A percentile compares a stretch with the other conserved stretches of the same genome.
Conservation (phyloP, 352 stramenopile genomes). For the Phytophthora uliginosa region DNA sequence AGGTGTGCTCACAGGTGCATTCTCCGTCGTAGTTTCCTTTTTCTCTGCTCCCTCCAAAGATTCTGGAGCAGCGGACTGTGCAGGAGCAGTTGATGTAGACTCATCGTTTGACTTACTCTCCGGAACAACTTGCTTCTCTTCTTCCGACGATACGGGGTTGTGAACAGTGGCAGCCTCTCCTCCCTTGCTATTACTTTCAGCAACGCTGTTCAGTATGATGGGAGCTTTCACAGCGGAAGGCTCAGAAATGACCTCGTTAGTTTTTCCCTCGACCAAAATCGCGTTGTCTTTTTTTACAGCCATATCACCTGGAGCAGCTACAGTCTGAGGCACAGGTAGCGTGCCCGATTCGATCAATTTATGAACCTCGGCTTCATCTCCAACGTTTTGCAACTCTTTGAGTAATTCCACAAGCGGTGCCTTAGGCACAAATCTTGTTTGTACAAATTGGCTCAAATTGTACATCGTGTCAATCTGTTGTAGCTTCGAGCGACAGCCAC, state of each 20-base stretch:
- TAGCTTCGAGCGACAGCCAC: constrained; percentile 54
- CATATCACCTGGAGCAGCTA: neutral
- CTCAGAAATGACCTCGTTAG: constrained; percentile 1
- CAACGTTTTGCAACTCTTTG: constrained; percentile 52
- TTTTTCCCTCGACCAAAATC: constrained; percentile 6
- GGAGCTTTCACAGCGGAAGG: neutral
- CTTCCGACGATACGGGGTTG: neutral
- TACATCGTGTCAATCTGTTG: constrained; percentile 84
- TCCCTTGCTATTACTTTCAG: constrained; percentile 4
- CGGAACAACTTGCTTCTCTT: neutral
- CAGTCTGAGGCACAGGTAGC: constrained; percentile 28
- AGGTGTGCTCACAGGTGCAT: constrained; percentile 2
- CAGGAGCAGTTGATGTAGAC: neutral
- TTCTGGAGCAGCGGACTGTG: neutral
- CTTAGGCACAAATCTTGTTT: constrained; percentile 41
- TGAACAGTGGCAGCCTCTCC: neutral
- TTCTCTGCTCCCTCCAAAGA: neutral
- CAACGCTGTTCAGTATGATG: neutral
- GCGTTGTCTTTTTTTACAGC: neutral
- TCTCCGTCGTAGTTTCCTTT: constrained; percentile 7
- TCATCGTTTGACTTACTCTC: constrained; percentile 12
- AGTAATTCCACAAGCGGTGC: constrained; percentile 47
- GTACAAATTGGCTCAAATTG: constrained; percentile 52
- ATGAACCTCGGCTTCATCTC: constrained; percentile 38
- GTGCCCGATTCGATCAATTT: constrained; percentile 47